phyloP scores from a whole-genome alignment of 345 rosid species.

The Diplotaxis tenuifolia region DNA sequence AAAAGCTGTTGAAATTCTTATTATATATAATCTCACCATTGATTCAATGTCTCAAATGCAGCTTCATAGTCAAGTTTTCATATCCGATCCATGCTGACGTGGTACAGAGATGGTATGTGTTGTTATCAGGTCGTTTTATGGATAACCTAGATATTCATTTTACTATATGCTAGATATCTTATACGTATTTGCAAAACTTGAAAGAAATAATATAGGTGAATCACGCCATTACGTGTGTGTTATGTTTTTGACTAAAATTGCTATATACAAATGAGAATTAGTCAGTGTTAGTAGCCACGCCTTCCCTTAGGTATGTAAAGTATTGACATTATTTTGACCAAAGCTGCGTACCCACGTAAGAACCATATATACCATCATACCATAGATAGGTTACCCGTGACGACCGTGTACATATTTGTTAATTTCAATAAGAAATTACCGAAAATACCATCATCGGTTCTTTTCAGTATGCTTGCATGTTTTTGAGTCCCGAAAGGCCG shows the following conservation, averaged over 20 bases:
- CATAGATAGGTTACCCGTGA: neutral
- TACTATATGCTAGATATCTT: neutral
- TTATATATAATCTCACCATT: neutral
- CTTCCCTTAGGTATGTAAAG: neutral
- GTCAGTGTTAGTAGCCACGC: neutral
- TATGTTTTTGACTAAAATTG: neutral
- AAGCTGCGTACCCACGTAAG: slow-evolving; percentile 17
- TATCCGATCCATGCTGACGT: neutral
- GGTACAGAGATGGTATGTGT: neutral
- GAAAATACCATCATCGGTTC: slow-evolving; percentile 2
- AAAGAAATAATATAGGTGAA: neutral
- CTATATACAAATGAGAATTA: neutral
- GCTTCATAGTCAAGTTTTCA: neutral
- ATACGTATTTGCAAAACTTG: neutral
- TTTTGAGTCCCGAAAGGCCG: neutral
- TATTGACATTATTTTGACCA: slow-evolving; percentile 8
- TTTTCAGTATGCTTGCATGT: slow-evolving; percentile 27
- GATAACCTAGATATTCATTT: neutral
- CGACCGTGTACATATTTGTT: slow-evolving; percentile 24
- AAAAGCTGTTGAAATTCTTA: neutral
- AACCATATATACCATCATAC: neutral
- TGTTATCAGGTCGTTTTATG: neutral
- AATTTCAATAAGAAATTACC: neutral
- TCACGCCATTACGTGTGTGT: slow-evolving; percentile 14
- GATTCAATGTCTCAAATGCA: neutral